phyloP scores from a whole-genome alignment of 2,329 filamentous ascomycete genomes.

The Xylariaceae sp. region DNA sequence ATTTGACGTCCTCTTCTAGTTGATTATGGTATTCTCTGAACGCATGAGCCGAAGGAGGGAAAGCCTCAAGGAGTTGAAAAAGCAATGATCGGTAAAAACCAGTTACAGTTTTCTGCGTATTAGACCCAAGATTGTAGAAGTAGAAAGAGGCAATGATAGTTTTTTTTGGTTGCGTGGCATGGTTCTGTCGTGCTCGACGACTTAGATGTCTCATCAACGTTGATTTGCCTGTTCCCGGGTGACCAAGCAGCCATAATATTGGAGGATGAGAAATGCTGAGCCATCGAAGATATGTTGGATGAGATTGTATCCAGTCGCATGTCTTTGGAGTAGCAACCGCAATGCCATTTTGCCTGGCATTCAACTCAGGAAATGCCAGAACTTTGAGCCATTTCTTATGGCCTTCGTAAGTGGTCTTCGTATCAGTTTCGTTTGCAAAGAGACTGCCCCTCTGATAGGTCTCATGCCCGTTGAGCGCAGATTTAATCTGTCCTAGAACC shows the following conservation, averaged over 20 bases:
- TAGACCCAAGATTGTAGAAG: conserved; percentile 1
- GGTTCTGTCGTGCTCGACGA: background rate
- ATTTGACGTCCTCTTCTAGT: background rate
- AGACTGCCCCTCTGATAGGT: background rate
- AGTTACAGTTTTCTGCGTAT: background rate
- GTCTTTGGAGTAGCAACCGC: background rate
- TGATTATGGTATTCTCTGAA: background rate
- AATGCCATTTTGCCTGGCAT: background rate
- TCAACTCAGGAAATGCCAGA: conserved; percentile 2
- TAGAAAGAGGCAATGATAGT: conserved; percentile 1
- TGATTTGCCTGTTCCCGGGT: conserved; percentile 1
- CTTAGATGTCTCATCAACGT: conserved; percentile 2
- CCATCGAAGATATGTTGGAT: background rate
- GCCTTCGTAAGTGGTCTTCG: background rate
- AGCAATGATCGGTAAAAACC: background rate
- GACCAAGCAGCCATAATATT: conserved; percentile 1
- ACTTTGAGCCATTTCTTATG: conserved; percentile 1
- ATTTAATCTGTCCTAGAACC: conserved; percentile 5
- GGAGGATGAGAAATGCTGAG: background rate
- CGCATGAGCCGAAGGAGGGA: background rate
- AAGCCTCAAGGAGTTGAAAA: background rate
- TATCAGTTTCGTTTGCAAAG: no score
- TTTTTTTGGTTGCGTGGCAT: background rate
- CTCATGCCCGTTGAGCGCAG: background rate
- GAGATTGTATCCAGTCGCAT: background rate